These are phyloP conservation scores for Fonsecaea pedrosoi DNA, from an alignment of 2,329 filamentous ascomycete species.

Conservation along the genomic window DNA sequence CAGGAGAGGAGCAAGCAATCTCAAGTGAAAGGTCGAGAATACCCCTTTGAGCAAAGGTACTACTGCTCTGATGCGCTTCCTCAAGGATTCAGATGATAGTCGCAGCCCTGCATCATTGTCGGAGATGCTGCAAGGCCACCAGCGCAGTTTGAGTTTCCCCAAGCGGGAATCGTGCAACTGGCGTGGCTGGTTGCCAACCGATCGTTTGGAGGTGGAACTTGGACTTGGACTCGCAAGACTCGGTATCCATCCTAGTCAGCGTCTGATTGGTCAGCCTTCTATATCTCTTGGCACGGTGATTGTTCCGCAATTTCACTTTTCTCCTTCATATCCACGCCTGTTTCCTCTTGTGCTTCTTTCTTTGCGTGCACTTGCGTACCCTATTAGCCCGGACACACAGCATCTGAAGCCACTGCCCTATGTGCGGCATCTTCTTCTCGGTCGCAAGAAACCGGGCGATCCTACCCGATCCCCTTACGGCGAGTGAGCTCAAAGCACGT, in stretches of 20 bases:
- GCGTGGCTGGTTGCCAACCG: constrained; percentile 1
- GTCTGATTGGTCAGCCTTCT: not conserved
- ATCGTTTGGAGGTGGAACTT: not conserved
- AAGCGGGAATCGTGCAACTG: constrained; percentile 10
- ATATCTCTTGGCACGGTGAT: not conserved
- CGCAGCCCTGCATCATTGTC: constrained; percentile 23
- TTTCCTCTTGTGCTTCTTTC: not conserved
- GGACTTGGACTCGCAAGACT: not conserved
- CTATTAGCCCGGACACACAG: not conserved
- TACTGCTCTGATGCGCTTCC: not conserved
- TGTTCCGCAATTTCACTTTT: constrained; percentile 7
- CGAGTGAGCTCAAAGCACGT: constrained; percentile 47
- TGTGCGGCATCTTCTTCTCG: constrained; percentile 65
- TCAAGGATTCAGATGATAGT: constrained; percentile 8
- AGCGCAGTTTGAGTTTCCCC: constrained; percentile 5
- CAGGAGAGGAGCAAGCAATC: not conserved
- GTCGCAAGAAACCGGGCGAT: constrained; percentile 58
- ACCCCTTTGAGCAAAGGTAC: not conserved
- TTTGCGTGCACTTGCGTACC: not conserved
- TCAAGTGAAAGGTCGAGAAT: not conserved
- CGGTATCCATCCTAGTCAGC: not conserved
- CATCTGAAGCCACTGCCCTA: constrained; percentile 40
- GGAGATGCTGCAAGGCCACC: constrained; percentile 24
- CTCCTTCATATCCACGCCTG: not conserved
- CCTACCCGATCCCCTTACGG: constrained; percentile 53